Evolutionary conservation across 148 eudicot species (phyloP), one percentile per base, ranked within the genome.

Genomic region (Polygonum maritimum): DNA sequence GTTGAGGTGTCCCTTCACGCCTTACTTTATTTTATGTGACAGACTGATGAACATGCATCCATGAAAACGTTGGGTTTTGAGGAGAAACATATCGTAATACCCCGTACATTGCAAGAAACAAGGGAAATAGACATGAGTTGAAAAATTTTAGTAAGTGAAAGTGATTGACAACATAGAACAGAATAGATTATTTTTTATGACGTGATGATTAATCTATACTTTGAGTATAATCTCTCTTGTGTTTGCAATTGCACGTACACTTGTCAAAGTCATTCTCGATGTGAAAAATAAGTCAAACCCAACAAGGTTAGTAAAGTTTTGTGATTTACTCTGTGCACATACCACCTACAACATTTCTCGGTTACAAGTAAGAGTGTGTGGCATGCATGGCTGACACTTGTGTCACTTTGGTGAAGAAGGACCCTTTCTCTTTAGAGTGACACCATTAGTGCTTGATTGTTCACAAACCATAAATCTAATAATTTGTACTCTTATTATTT

Each of bases 1-100:
- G 71, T 65, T 65, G 41, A 33, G 71, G n/a, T 65, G 40, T 65
- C 44, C 71, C n/a, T 65, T 65, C 71, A 65, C 14, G 71, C 41
- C 44, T 3, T 3, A 65, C 71, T 35, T 54, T 54, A 16, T 52
- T 54, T 12, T 6, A 5, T 48, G 49, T 48, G 14, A 26, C 31
- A 26, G 31, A 26, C 31, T 26, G 31, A 48, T 48, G 49, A 48
- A 48, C 14, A 48, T 48, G 49, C 15, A 10, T 48, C 0, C 38
- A 60, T 60, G 69, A 31, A 60, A 7, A 60, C 26, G 69, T 60
- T 60, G 67, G 67, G 35, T 9, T 60, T 60, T 60, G 67, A 60
- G 67, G 67, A 22, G 67, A 60, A 60, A 22, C 67, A 12, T 26
- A 16, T 0, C 67, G 35, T 60, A 60, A 22, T 22, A n/a, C n/a